Conservation (phyloP, 495 filamentous ascomycete species). For the Bombardia bombarda region DNA sequence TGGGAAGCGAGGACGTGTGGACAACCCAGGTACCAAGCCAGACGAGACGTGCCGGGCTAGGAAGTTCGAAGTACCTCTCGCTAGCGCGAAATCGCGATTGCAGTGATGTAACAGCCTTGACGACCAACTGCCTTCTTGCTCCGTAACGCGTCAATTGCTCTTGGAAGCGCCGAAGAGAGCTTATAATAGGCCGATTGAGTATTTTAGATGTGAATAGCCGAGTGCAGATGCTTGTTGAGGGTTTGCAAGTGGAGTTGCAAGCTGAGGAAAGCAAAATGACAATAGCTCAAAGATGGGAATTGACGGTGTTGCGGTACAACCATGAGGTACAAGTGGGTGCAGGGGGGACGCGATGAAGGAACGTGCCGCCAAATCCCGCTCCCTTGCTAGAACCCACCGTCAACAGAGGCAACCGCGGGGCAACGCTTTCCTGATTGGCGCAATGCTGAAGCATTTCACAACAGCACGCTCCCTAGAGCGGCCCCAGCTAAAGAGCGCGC, state of each 20-base stretch:
- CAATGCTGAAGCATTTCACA: not conserved
- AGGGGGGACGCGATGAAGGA: slow-evolving; percentile 19
- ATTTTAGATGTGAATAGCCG: too few species aligned
- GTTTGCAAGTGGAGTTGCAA: not conserved
- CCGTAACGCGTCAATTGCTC: not conserved
- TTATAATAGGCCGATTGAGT: too few species aligned
- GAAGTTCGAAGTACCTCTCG: slow-evolving; percentile 22
- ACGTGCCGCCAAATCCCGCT: slow-evolving; percentile 16
- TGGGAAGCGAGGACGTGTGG: slow-evolving; percentile 16
- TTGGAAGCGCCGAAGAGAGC: too few species aligned
- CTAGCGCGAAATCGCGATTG: slow-evolving; percentile 9
- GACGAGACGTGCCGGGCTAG: slow-evolving; percentile 22
- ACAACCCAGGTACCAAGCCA: slow-evolving; percentile 16
- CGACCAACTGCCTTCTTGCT: not conserved
- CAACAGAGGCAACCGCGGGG: slow-evolving; percentile 43
- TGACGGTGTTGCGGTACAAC: slow-evolving; percentile 12
- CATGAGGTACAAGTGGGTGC: slow-evolving; percentile 19
- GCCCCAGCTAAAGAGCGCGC: not conserved
- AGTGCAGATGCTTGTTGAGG: not conserved
- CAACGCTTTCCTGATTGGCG: slow-evolving; percentile 38
- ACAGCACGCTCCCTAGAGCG: not conserved
- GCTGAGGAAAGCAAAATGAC: not conserved
- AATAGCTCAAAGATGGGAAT: too few species aligned
- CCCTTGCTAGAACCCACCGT: slow-evolving; percentile 18
- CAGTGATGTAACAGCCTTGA: too few species aligned